Conservation (phyloP, 805 yeast genomes). For the Candida yuanshanica region DNA sequence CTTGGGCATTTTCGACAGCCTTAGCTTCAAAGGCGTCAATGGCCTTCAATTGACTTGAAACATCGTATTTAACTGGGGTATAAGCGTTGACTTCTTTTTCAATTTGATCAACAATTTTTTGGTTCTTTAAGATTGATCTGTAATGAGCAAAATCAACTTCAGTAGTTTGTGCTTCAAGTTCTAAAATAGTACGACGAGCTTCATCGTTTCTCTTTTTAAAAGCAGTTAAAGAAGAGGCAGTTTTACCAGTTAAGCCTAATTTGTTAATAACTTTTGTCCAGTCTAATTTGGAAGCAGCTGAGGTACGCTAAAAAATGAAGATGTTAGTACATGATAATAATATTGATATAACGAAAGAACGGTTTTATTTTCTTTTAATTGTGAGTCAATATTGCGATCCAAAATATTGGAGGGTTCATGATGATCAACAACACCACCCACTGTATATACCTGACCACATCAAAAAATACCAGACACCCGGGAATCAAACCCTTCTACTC, state of each 20-base stretch:
- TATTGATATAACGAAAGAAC: background rate
- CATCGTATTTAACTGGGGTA: slow-evolving; percentile 82
- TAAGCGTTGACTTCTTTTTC: slow-evolving; percentile 70
- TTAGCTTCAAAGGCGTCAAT: slow-evolving; percentile 91
- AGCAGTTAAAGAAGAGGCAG: slow-evolving; percentile 80
- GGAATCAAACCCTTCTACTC: no score
- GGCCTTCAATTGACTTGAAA: slow-evolving; percentile 83
- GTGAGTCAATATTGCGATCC: no score
- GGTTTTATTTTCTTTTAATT: no score
- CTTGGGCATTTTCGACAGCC: slow-evolving; percentile 92
- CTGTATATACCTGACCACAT: no score
- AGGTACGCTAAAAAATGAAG: slow-evolving; percentile 25
- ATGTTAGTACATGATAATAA: background rate
- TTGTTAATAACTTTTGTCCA: slow-evolving; percentile 89
- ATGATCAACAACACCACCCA: no score
- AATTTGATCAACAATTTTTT: slow-evolving; percentile 70
- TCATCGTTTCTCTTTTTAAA: slow-evolving; percentile 99
- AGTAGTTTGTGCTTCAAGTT: slow-evolving; percentile 66
- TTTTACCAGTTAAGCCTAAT: slow-evolving; percentile 87
- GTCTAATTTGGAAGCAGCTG: slow-evolving; percentile 83
- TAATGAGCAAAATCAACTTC: slow-evolving; percentile 78
- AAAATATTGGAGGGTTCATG: no score
- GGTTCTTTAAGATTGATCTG: slow-evolving; percentile 77
- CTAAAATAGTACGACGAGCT: slow-evolving; percentile 77
- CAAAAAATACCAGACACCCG: no score